phyloP scores from a whole-genome alignment of 2,329 filamentous ascomycete genomes.

The Epichloe hybrida region DNA sequence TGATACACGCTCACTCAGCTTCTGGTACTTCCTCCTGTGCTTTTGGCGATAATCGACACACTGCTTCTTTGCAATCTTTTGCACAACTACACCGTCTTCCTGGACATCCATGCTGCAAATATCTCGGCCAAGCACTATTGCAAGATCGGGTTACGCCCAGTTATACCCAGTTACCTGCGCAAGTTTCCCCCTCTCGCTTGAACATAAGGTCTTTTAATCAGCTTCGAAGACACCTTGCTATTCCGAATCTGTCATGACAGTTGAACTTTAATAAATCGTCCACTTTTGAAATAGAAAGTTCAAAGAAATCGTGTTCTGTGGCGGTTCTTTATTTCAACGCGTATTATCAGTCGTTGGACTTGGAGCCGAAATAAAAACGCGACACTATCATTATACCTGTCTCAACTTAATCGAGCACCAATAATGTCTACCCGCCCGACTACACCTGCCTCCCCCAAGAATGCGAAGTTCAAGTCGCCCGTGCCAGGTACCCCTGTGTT shows the following conservation, averaged over 20 bases:
- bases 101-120: background rate
- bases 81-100: background rate
- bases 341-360: background rate
- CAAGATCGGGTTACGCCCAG: background rate
- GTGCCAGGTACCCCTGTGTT: conserved; percentile 46
- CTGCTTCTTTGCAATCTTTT: background rate
- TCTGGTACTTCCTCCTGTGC: background rate
- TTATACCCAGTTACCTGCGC: background rate
- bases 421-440: conserved; percentile 33
- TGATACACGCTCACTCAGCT: background rate
- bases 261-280: background rate
- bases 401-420: background rate
- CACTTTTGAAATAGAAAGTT: background rate
- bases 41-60: background rate
- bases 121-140: background rate
- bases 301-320: background rate
- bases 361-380: background rate
- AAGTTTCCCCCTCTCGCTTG: background rate
- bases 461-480: conserved; percentile 45
- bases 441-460: conserved; percentile 42
- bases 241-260: no score
- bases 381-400: background rate
- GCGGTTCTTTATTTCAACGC: background rate
- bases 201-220: background rate
- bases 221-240: background rate